These are phyloP conservation scores for Diutina sp. DNA, from an alignment of 1,139 yeast genomes.

Conservation along the genomic window DNA sequence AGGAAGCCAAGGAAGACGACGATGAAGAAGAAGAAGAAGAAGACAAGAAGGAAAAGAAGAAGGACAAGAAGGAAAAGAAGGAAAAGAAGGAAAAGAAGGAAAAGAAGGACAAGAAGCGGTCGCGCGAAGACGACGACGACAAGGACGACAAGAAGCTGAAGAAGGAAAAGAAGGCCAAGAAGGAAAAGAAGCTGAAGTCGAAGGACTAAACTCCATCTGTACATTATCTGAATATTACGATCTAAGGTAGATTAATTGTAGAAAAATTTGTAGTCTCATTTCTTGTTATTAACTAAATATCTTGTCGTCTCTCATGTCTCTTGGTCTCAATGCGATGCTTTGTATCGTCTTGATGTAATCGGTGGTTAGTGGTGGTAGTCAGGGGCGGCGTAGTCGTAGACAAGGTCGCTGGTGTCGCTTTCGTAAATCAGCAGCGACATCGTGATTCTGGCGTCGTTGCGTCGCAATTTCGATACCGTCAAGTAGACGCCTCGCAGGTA, in stretches of 20 bases:
- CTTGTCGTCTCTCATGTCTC: no score
- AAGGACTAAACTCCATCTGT: conserved; percentile 1
- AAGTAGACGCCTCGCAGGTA: not conserved
- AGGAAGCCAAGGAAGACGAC: conserved; percentile 8
- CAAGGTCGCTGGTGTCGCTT: not conserved
- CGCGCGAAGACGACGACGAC: conserved; percentile 36
- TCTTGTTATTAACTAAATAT: no score
- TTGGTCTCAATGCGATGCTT: no score
- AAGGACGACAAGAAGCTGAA: conserved; percentile 36
- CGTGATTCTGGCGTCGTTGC: not conserved
- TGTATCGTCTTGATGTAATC: no score
- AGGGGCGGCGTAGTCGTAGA: not conserved
- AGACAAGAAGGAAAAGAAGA: conserved; percentile 36
- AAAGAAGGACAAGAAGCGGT: conserved; percentile 39
- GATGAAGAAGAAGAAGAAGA: conserved; percentile 9
- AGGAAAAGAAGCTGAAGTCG: conserved; percentile 9
- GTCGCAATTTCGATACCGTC: not conserved
- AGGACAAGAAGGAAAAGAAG: conserved; percentile 41
- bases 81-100: conserved; percentile 45
- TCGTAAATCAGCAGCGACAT: not conserved
- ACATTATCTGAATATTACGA: not conserved
- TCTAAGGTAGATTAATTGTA: not conserved
- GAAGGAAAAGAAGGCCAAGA: conserved; percentile 40
- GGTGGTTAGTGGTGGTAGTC: no score
- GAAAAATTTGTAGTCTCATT: no score